Percentiles rank a stretch among this genome's conserved stretches.
phyloP scores from a whole-genome alignment of 169 alveolate species.

The Babesia sp. region DNA sequence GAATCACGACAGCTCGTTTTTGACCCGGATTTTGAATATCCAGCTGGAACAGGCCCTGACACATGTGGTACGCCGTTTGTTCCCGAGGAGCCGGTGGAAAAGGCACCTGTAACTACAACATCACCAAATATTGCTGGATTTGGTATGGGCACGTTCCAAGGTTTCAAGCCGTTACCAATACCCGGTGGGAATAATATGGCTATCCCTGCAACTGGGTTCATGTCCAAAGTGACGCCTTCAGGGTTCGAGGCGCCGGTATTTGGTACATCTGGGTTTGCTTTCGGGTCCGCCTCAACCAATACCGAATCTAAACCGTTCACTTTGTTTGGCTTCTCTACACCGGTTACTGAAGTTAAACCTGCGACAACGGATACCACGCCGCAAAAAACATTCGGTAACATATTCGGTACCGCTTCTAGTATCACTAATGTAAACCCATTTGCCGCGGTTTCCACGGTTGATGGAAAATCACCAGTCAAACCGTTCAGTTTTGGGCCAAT shows the following conservation, averaged over 20 bases:
- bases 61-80: constrained; percentile 5
- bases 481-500: neutral
- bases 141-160: neutral
- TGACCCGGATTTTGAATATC: constrained; percentile 63
- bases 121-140: neutral
- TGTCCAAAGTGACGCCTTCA: neutral
- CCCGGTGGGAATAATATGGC: neutral
- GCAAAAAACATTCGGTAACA: neutral
- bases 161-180: neutral
- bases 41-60: constrained; percentile 11
- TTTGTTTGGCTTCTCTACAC: neutral
- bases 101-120: neutral
- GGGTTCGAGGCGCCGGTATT: neutral
- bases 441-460: neutral
- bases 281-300: neutral
- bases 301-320: neutral
- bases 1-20: constrained; percentile 51
- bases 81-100: neutral
- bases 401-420: neutral
- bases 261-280: neutral
- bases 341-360: neutral
- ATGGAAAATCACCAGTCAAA: neutral
- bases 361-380: neutral
- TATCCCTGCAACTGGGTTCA: neutral
- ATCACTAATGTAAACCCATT: neutral